Base-by-base conservation (phyloP, 176 grass and related monocot genomes). In the Zea luxurians region DNA sequence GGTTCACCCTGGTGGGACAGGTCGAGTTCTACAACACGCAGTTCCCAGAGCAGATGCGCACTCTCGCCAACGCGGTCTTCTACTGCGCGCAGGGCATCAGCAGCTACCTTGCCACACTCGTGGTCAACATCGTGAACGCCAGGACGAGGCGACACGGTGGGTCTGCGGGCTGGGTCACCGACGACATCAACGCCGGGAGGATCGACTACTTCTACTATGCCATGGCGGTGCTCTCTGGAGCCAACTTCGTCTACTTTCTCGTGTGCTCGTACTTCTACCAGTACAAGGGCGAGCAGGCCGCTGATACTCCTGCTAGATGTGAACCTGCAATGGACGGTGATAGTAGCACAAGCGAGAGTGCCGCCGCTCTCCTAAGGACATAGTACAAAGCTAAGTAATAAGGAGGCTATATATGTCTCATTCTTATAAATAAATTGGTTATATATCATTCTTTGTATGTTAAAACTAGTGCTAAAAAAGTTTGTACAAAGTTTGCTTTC, bases 11-110 rank as follows among this genome's bases (percentile, higher is more conserved):
- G 47, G 63, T 88, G 2, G 82, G 82, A 13, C 89, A 88, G 82
- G 40, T 75, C 37, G 85, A 85, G 79, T 91, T 91, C 78, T 91
- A 85, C 85, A 91, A 88, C 82, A 81, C 71, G 55, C 74, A 88
- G 54, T 91, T 91, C 78, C 89, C 85, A 13, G 85, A 85, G 0
- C 82, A 91, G 59, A 88, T 85, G 89, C 82, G 46, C 40, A 75
- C 85, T 10, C 62, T 82, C 8, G 82, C 27, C 61, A 85, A 77
- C 57, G 43, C 80, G 0, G 74, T 78, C 2, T 85, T 85, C 69
- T 74, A 79, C 83, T 79, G 83, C 69, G 68, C 40, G 21, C 76
- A 80, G 61, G 83, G 82, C 8, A 4, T 70, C 57, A 38, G 61
- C 69, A 80, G 27, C 74, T 91, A 91, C 65, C 17, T 91, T 7